Percentiles rank a stretch among this genome's conserved stretches.
Conservation (phyloP, 352 stramenopile species). For the Achlya hypogyna region DNA sequence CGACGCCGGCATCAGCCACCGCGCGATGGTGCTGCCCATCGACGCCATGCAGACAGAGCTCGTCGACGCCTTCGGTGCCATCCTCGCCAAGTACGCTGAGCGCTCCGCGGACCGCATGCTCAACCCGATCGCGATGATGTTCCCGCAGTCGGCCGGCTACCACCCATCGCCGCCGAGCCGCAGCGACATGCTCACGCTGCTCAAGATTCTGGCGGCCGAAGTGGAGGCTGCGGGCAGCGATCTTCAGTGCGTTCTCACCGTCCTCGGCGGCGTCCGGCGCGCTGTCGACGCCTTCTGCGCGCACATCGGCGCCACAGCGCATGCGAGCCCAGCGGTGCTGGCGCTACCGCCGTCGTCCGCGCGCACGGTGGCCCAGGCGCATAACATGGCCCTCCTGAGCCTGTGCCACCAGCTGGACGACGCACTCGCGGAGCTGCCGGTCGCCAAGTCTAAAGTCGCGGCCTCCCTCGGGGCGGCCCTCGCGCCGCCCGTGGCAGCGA, state of each 20-base stretch:
- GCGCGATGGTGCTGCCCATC: background rate
- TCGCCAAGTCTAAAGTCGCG: constrained; percentile 35
- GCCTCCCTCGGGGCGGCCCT: background rate
- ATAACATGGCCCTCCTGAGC: constrained; percentile 72
- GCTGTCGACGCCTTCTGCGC: constrained; percentile 55
- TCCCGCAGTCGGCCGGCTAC: constrained; percentile 74
- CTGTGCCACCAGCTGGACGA: constrained; percentile 58
- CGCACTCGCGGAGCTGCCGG: constrained; percentile 40
- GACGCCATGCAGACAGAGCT: constrained; percentile 37
- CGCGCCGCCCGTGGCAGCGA: background rate
- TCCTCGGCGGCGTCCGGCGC: constrained; percentile 52
- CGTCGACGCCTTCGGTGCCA: constrained; percentile 52
- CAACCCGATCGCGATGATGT: constrained; percentile 82
- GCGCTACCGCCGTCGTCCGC: constrained; percentile 37
- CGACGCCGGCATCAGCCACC: background rate
- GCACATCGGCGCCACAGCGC: constrained; percentile 65
- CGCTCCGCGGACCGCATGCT: constrained; percentile 47
- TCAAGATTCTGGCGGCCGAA: constrained; percentile 58
- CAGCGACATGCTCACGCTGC: constrained; percentile 76
- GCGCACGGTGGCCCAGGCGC: constrained; percentile 53
- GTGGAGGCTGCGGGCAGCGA: constrained; percentile 59
- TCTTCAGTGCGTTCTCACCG: constrained; percentile 39
- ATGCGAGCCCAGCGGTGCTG: constrained; percentile 45
- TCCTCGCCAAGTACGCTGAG: constrained; percentile 66
- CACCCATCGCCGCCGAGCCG: constrained; percentile 68